These are phyloP conservation scores for Neurospora sp. DNA, from an alignment of 495 filamentous ascomycete species.

Conservation along the genomic window DNA sequence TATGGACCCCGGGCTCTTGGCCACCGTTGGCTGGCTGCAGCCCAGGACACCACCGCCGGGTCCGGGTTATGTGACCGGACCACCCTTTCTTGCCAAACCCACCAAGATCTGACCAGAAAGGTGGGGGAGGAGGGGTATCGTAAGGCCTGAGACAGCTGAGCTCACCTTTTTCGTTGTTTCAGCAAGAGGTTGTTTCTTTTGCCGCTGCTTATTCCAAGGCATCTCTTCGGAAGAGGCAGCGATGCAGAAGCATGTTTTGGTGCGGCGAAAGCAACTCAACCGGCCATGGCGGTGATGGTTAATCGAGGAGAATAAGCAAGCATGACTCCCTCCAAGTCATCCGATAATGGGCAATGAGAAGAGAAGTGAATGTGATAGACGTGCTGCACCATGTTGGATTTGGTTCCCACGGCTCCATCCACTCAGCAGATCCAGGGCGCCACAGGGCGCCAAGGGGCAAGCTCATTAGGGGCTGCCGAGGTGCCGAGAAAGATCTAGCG, in stretches of 20 bases:
- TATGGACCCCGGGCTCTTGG: not conserved
- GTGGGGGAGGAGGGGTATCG: not conserved
- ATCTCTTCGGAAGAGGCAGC: not conserved
- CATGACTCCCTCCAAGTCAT: not conserved
- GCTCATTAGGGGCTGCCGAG: not conserved
- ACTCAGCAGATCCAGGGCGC: not conserved
- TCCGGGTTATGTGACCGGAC: not conserved
- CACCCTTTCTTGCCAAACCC: not conserved
- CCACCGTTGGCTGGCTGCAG: not conserved
- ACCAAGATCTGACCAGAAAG: not conserved
- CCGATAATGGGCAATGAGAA: not conserved
- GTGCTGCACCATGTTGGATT: not conserved
- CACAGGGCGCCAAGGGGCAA: not conserved
- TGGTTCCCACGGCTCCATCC: not conserved
- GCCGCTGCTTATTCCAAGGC: not conserved
- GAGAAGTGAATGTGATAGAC: not conserved
- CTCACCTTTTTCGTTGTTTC: not conserved
- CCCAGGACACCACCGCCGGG: not conserved
- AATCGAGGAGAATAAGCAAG: not conserved
- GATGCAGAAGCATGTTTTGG: not conserved
- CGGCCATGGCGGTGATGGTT: not conserved
- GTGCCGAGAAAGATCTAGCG: not conserved
- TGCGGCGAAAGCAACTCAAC: not conserved
- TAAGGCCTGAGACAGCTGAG: not conserved
- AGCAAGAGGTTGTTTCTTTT: not conserved